phyloP scores from a whole-genome alignment of 257 asterid genomes.

The Solanum gandarillasii region DNA sequence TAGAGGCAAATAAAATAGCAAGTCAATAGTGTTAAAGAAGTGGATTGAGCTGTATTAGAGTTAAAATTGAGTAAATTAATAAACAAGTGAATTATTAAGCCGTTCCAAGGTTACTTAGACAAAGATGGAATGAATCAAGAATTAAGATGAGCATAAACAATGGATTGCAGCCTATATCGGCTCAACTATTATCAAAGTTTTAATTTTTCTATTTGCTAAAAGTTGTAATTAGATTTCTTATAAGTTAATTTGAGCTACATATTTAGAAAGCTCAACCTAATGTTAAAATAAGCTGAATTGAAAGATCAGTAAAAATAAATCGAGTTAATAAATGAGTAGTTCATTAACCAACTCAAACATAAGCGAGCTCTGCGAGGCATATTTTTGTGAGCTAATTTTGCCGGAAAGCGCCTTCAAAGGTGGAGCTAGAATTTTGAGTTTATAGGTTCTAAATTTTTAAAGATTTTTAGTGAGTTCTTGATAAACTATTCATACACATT shows the following conservation, averaged over 20 bases:
- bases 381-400: too few relatives aligned
- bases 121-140: not conserved
- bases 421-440: not conserved
- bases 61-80: not conserved
- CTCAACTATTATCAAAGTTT: not conserved
- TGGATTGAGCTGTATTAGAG: not conserved
- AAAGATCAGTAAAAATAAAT: not conserved
- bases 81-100: not conserved
- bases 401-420: not conserved
- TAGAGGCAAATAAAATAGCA: not conserved
- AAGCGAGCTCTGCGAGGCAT: rapidly evolving
- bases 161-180: too few relatives aligned
- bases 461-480: not conserved
- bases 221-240: not conserved
- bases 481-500: not conserved
- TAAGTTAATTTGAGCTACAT: not conserved
- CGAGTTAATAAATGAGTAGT: too few relatives aligned
- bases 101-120: not conserved
- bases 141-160: not conserved
- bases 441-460: not conserved
- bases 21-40: not conserved
- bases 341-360: not conserved
- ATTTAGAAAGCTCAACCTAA: not conserved
- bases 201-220: not conserved
- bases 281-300: not conserved